Percentiles rank a stretch among this genome's conserved stretches.
These are phyloP conservation scores for Dothideomycetes sp. DNA, from an alignment of 2,329 filamentous ascomycete genomes.

Conservation along the genomic window DNA sequence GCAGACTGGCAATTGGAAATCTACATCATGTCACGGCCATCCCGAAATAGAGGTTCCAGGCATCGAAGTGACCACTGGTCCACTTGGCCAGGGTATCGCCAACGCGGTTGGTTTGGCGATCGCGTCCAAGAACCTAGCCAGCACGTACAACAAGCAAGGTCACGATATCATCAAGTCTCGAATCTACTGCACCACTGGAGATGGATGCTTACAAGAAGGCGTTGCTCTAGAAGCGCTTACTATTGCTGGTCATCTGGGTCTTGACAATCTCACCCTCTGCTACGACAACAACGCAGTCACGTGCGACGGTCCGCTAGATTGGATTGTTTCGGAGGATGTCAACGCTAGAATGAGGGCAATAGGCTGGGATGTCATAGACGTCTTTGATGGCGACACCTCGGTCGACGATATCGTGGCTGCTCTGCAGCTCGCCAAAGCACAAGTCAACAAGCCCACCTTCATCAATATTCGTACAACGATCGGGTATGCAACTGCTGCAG, in stretches of 20 bases:
- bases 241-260: constrained; percentile 43
- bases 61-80: constrained; percentile 49
- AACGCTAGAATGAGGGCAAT: constrained; percentile 48
- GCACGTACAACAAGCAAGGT: constrained; percentile 41
- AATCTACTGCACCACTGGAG: constrained; percentile 48
- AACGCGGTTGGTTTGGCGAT: constrained; percentile 50
- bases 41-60: constrained; percentile 48
- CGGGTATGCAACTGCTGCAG: constrained; percentile 37
- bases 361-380: constrained; percentile 45
- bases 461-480: constrained; percentile 50
- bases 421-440: constrained; percentile 33
- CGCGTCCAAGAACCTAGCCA: constrained; percentile 44
- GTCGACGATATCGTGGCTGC: constrained; percentile 37
- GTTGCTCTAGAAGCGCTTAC: constrained; percentile 46
- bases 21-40: constrained; percentile 41
- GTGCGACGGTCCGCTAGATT: constrained; percentile 46
- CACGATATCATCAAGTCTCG: constrained; percentile 39
- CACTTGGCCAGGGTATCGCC: constrained; percentile 48
- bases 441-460: constrained; percentile 44
- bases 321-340: constrained; percentile 45
- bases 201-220: constrained; percentile 49
- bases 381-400: constrained; percentile 43
- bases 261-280: constrained; percentile 47
- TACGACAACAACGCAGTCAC: constrained; percentile 54
- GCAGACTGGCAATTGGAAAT: constrained; percentile 24